Evolutionary conservation across 2,329 filamentous ascomycete genomes (phyloP).

Genomic region (Penicillium hesseltinei): DNA sequence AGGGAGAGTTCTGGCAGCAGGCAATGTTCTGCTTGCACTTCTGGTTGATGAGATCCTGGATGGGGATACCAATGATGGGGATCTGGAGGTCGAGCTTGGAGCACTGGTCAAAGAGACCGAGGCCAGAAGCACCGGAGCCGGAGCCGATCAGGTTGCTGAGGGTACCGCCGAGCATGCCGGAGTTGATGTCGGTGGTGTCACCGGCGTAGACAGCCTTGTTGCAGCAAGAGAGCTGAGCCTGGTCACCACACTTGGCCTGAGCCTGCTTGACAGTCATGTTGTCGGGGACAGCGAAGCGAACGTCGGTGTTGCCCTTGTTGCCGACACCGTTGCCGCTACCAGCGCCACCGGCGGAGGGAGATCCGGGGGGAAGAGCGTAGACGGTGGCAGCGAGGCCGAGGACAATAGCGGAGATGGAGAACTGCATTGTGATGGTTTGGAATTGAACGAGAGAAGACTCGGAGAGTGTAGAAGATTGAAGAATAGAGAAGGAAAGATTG

Average conservation of each 20-base stretch:
- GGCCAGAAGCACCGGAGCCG: slow-evolving; percentile 33
- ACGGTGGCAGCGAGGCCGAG: slow-evolving; percentile 37
- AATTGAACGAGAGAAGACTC: slow-evolving; percentile 28
- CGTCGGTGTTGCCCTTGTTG: slow-evolving; percentile 36
- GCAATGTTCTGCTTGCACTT: slow-evolving; percentile 44
- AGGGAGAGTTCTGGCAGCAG: slow-evolving; percentile 39
- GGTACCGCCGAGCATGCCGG: slow-evolving; percentile 34
- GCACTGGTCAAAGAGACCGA: slow-evolving; percentile 44
- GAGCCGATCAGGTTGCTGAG: slow-evolving; percentile 36
- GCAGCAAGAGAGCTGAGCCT: slow-evolving; percentile 41
- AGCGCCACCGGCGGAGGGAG: slow-evolving; percentile 20
- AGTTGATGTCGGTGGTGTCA: slow-evolving; percentile 34
- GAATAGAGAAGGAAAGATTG: slow-evolving; percentile 24
- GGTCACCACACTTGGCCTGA: slow-evolving; percentile 40
- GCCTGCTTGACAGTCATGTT: slow-evolving; percentile 38
- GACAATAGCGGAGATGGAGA: slow-evolving; percentile 34
- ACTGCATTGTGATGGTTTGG: slow-evolving; percentile 40
- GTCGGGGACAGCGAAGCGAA: slow-evolving; percentile 35
- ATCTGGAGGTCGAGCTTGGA: slow-evolving; percentile 38
- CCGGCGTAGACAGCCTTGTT: slow-evolving; percentile 40
- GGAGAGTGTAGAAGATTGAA: slow-evolving; percentile 13
- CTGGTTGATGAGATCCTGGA: slow-evolving; percentile 38
- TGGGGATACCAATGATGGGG: slow-evolving; percentile 28
- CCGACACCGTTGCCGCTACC: slow-evolving; percentile 25
- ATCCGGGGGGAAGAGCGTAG: slow-evolving; percentile 29